Base-by-base conservation (phyloP, 495 filamentous ascomycete species). In the Penicillium psychrofluorescens region DNA sequence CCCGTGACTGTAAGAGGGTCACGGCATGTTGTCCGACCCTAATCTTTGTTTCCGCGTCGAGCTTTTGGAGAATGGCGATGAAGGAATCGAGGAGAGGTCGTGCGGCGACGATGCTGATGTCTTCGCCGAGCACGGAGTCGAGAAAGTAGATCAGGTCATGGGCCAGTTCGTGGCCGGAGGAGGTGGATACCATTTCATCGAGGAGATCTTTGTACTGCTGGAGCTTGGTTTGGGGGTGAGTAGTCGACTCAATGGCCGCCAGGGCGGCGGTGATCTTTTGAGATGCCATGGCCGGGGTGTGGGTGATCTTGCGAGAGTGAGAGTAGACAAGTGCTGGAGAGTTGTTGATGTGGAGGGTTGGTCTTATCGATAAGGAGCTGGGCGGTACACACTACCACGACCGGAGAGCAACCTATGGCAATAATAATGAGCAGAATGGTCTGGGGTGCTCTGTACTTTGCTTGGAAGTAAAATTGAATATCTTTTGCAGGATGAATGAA, bases 61-160 rank as follows among this genome's bases (percentile, higher is more conserved):
- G 70, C 3, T 74, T 56, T 32, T 71, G 68, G 43, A 87, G 76
- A 32, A 71, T 63, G 13, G 64, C 48, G 54, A 89, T 80, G 57
- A 91, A 83, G 36, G 72, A 65, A 53, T 70, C 72, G 46, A 96
- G 77, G 9, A 92, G 74, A 3, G 80, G 76, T 11, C 90, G 80
- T 2, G 83, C 79, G 15, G 78, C 74, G 13, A 95, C 85, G 46
- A 95, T 81, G 47, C 87, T 85, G 36, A 91, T 69, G 36, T 70
- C 70, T 48, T 84, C 78, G 50, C 61, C 72, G 46, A 92, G 77
- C 29, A 92, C 68, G 12, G 79, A 78, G 53, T 84, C 75, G 32
- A 84, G 70, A 51, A 86, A 83, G 50, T 78, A 79, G 31, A 71
- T 79, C 30, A 95, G 71, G 62, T 90, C 82, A 46, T 72, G 57